Base-by-base conservation (phyloP, 257 asterid genomes). In the Eucommia ulmoides region DNA sequence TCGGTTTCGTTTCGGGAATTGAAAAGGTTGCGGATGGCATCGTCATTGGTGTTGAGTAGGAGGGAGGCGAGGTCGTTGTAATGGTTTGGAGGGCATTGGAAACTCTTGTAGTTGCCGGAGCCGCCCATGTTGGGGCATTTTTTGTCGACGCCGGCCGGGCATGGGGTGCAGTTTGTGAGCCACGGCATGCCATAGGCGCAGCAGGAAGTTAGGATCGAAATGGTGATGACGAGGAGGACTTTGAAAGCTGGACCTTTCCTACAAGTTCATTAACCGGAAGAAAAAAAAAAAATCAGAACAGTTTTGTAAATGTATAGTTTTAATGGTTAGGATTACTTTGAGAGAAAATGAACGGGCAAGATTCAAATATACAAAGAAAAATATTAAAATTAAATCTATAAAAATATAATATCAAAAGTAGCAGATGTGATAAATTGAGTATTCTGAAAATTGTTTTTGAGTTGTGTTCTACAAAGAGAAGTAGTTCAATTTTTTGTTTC, bases 11-110 rank as follows among this genome's bases (percentile, higher is more conserved):
- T 66, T 12, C 38, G 48, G 0, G 94, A 65, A 50, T 71, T 78
- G 59, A 89, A 78, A 42, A 89, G 74, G 61, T 80, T 82, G 59
- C 96, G 88, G 63, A 89, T 89, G 77, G 94, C 89, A 38, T 89
- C 96, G 50, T 89, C 96, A 1, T 79, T 82, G 54, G 96, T 85
- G 77, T 80, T 89, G 19, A 89, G 79, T 60, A 89, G 59, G 54
- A 89, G 86, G 48, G 98, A 89, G 20, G 98, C 96, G 21, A 89
- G 92, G 66, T 82, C 96, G 44, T 89, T 89, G 77, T 78, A 85
- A 41, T 80, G 82, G 8, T 92, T 92, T 0, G 78, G 63, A 1
- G 52, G 80, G 57, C 98, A 89, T 45, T 85, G 91, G 71, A 89
- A 89, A 61, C 58, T 76, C 60, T 85, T 85, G 75, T 76, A 89